These are phyloP conservation scores for Stipa capillata DNA, from an alignment of 176 grass and related monocot genomes.

Conservation along the genomic window DNA sequence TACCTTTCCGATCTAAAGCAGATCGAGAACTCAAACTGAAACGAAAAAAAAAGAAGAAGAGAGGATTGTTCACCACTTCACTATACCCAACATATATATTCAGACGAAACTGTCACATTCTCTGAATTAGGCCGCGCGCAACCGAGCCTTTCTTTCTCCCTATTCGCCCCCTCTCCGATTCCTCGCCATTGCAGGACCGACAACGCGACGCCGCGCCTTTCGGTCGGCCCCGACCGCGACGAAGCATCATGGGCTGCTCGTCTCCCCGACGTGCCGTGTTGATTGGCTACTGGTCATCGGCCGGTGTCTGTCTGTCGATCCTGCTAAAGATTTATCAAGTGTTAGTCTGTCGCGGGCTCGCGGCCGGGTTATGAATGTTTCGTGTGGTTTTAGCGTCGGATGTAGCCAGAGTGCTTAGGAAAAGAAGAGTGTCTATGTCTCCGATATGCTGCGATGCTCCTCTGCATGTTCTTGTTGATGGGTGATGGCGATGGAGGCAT, in stretches of 20 bases:
- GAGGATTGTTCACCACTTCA: background rate
- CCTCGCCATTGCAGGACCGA: background rate
- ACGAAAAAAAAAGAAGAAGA: background rate
- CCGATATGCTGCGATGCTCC: background rate
- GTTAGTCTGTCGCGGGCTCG: background rate
- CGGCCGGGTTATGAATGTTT: background rate
- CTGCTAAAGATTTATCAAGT: too few species aligned
- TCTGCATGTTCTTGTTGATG: background rate
- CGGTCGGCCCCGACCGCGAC: background rate
- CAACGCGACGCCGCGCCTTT: background rate
- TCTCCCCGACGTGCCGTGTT: background rate
- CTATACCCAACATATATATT: background rate
- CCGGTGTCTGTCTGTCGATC: too few species aligned
- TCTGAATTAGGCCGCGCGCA: background rate
- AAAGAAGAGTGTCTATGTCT: background rate
- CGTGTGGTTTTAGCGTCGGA: background rate
- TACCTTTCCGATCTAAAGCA: background rate
- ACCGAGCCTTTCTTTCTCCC: background rate
- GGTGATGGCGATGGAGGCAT: background rate
- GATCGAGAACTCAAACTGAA: background rate
- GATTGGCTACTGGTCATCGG: background rate
- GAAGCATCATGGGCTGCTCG: background rate
- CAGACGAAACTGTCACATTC: background rate
- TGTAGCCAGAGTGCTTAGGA: background rate
- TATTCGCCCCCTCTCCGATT: background rate